phyloP scores from a whole-genome alignment of 78 protist genomes.

The Cyanophora paradoxa region DNA sequence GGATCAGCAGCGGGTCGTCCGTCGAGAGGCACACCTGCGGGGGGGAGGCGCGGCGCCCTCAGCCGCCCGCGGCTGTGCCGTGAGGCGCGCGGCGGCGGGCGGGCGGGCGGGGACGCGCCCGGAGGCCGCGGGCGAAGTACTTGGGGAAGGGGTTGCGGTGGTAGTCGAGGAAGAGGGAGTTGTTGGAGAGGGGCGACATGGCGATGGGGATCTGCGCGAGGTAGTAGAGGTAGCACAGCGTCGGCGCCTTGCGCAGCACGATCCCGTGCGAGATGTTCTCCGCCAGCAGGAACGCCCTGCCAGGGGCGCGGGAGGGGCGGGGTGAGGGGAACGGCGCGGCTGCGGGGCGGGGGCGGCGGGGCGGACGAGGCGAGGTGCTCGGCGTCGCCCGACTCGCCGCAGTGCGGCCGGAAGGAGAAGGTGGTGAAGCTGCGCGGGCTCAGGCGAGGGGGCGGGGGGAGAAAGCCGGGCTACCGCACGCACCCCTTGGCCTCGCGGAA shows the following conservation, averaged over 20 bases:
- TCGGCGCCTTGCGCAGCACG: constrained; percentile 72
- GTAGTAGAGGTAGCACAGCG: constrained; percentile 89
- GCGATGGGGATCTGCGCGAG: constrained; percentile 71
- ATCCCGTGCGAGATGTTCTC: constrained; percentile 90
- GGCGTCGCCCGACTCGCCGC: constrained; percentile 60
- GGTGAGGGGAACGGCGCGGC: too few species aligned
- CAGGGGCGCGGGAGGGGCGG: too few species aligned
- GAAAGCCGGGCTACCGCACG: too few species aligned
- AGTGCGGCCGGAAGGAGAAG: constrained; percentile 86
- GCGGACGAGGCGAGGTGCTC: constrained; percentile 38
- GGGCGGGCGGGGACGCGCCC: background rate
- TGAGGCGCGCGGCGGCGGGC: background rate
- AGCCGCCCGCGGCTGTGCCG: constrained; percentile 69
- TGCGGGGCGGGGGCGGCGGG: too few species aligned
- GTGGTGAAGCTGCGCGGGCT: constrained; percentile 44
- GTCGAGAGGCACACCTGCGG: constrained; percentile 88
- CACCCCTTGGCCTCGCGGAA: constrained; percentile 61
- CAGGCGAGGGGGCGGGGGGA: too few species aligned
- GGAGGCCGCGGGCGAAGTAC: constrained; percentile 12
- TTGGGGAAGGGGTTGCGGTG: constrained; percentile 82
- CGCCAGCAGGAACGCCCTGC: constrained; percentile 16
- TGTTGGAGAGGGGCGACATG: constrained; percentile 91
- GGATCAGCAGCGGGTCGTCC: constrained; percentile 90
- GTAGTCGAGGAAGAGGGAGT: constrained; percentile 79
- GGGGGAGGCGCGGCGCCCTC: too few species aligned